phyloP scores from a whole-genome alignment of 208 protist genomes.

The Leishmania tropica region DNA sequence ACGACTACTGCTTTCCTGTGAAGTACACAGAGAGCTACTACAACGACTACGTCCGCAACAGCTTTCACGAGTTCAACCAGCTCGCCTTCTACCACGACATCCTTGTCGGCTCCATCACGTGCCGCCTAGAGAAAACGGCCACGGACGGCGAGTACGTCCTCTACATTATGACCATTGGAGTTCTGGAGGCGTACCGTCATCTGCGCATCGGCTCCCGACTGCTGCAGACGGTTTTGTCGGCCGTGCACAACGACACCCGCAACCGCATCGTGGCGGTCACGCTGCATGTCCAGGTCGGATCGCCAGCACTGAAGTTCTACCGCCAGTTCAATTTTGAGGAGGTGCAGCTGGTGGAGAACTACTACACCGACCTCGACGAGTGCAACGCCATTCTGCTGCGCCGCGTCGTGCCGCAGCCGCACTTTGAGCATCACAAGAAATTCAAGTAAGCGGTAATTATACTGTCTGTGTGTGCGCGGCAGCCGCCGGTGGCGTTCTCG shows the following conservation, averaged over 20 bases:
- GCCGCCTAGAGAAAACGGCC: constrained; percentile 73
- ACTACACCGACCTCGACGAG: constrained; percentile 90
- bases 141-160: constrained; percentile 56
- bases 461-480: not conserved
- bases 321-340: constrained; percentile 75
- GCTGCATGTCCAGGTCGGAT: constrained; percentile 89
- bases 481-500: not conserved
- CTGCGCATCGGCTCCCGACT: constrained; percentile 83
- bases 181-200: constrained; percentile 91
- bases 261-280: constrained; percentile 55
- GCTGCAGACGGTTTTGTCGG: constrained; percentile 59
- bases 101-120: constrained; percentile 91
- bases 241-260: constrained; percentile 57
- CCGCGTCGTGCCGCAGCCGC: constrained; percentile 59
- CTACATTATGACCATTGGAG: constrained; percentile 95
- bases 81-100: constrained; percentile 91
- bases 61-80: constrained; percentile 71
- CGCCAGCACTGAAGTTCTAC: constrained; percentile 86
- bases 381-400: constrained; percentile 71
- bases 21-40: constrained; percentile 90
- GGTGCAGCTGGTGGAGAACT: constrained; percentile 47
- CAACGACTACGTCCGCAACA: constrained; percentile 60
- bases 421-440: constrained; percentile 49
- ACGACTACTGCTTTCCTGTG: constrained; percentile 78
- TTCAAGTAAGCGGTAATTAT: constrained; percentile 14